A percentile compares a stretch with the other conserved stretches of the same genome.
These are phyloP conservation scores for Debaryomyces tyrocola DNA, from an alignment of 805 yeast genomes.

Conservation along the genomic window DNA sequence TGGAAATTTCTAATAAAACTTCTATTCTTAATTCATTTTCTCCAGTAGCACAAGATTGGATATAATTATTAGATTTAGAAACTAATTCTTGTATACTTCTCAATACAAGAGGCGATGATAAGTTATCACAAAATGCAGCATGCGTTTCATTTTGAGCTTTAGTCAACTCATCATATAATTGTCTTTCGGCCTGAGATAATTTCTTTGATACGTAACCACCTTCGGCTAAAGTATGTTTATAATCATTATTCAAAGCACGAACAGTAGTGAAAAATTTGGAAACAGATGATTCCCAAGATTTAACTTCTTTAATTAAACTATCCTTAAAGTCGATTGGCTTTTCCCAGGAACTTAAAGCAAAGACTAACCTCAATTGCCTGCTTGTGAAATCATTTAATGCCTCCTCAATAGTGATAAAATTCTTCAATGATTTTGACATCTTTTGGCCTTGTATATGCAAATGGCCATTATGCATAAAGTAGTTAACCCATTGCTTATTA, in stretches of 20 bases:
- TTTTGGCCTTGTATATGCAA: constrained; percentile 97
- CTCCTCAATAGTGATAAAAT: constrained; percentile 91
- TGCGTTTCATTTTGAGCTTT: constrained; percentile 61
- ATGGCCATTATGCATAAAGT: constrained; percentile 96
- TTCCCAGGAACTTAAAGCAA: constrained; percentile 92
- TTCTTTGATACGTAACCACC: constrained; percentile 64
- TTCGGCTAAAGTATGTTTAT: constrained; percentile 45
- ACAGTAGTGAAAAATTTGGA: constrained; percentile 83
- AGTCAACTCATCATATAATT: constrained; percentile 50
- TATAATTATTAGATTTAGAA: constrained; percentile 69
- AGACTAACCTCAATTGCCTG: constrained; percentile 86
- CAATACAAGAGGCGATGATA: constrained; percentile 76
- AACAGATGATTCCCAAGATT: constrained; percentile 68
- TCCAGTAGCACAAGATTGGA: constrained; percentile 47
- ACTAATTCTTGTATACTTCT: constrained; percentile 67
- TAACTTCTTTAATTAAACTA: constrained; percentile 72
- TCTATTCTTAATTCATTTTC: constrained; percentile 56
- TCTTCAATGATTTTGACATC: constrained; percentile 93
- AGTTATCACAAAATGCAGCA: constrained; percentile 82
- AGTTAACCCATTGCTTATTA: constrained; percentile 93
- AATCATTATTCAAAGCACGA: constrained; percentile 76
- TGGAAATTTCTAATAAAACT: constrained; percentile 60
- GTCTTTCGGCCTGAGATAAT: constrained; percentile 53
- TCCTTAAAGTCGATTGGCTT: constrained; percentile 90
- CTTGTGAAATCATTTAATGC: constrained; percentile 71